Percentiles rank a stretch among this genome's conserved stretches.
Conservation (phyloP, 164 flowering plant species). For the Protea cynaroides region DNA sequence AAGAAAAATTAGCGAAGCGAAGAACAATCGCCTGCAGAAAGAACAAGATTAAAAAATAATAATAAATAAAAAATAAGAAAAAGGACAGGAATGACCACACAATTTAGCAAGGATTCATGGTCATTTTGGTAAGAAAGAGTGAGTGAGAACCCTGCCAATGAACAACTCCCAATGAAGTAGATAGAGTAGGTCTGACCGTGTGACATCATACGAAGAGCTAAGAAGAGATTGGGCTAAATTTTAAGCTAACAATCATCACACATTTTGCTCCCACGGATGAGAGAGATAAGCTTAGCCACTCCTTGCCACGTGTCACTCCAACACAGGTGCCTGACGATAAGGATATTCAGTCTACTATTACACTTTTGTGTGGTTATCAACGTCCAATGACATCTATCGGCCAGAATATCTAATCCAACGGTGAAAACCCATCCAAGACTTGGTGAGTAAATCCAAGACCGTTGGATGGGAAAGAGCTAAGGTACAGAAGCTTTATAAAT, state of each 20-base stretch:
- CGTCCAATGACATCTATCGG: constrained; percentile 5
- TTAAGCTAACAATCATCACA: constrained; percentile 10
- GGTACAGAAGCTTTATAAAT: constrained; percentile 6
- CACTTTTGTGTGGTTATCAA: constrained; percentile 10
- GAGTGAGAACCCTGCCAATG: no score
- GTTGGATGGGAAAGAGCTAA: constrained; percentile 5
- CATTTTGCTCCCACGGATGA: constrained; percentile 1
- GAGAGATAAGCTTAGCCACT: constrained; percentile 19
- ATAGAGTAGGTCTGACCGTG: no score
- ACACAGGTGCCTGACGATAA: constrained; percentile 18
- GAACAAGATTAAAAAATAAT: no score
- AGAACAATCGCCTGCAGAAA: no score
- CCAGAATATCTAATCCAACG: constrained; percentile 18
- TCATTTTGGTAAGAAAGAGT: no score
- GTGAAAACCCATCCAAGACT: not conserved
- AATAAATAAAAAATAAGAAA: no score
- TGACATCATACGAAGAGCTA: constrained; percentile 4
- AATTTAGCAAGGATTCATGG: no score
- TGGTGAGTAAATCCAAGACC: constrained; percentile 1
- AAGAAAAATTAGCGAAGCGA: no score
- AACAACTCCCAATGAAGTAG: no score
- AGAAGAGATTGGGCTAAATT: constrained; percentile 1
- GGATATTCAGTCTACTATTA: constrained; percentile 5
- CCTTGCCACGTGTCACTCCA: constrained; percentile 15
- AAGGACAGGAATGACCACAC: no score